Conservation (phyloP, 2,329 filamentous ascomycete genomes). For the Diaporthe sp. region DNA sequence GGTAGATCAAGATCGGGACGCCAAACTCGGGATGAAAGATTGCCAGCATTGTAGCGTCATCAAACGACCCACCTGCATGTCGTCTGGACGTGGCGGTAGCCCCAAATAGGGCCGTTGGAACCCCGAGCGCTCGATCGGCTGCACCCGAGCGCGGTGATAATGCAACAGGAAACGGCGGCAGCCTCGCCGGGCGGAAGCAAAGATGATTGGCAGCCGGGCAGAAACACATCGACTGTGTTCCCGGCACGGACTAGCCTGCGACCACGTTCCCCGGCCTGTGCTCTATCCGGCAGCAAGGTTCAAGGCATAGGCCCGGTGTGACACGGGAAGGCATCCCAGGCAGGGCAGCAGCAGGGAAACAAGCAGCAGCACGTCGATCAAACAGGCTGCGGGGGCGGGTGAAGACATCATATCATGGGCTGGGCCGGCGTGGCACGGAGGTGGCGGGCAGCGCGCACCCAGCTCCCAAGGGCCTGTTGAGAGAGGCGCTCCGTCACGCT, state of each 20-base stretch:
- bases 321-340: not conserved
- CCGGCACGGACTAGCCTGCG: slow-evolving; percentile 8
- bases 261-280: slow-evolving; percentile 25
- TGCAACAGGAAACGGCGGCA: slow-evolving; percentile 22
- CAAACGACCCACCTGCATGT: slow-evolving; percentile 26
- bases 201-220: slow-evolving; percentile 1
- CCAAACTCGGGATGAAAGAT: slow-evolving; percentile 30
- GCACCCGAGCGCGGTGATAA: slow-evolving; percentile 25
- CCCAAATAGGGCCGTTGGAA: slow-evolving; percentile 13
- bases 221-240: slow-evolving; percentile 1
- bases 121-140: slow-evolving; percentile 24
- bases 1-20: slow-evolving; percentile 29
- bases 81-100: slow-evolving; percentile 1
- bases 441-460: not conserved
- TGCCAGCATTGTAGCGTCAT: slow-evolving; percentile 27
- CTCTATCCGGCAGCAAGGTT: slow-evolving; percentile 30
- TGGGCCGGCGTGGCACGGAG: not conserved
- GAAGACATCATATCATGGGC: not conserved
- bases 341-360: slow-evolving; percentile 7
- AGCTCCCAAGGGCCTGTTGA: not conserved
- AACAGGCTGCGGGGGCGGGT: slow-evolving; percentile 12
- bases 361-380: slow-evolving; percentile 27
- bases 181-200: not conserved
- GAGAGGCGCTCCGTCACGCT: not conserved
- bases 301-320: slow-evolving; percentile 5